These are phyloP conservation scores for Pleurotus salmoneostramineus DNA, from an alignment of 768 basidiomycete genomes.

Conservation along the genomic window DNA sequence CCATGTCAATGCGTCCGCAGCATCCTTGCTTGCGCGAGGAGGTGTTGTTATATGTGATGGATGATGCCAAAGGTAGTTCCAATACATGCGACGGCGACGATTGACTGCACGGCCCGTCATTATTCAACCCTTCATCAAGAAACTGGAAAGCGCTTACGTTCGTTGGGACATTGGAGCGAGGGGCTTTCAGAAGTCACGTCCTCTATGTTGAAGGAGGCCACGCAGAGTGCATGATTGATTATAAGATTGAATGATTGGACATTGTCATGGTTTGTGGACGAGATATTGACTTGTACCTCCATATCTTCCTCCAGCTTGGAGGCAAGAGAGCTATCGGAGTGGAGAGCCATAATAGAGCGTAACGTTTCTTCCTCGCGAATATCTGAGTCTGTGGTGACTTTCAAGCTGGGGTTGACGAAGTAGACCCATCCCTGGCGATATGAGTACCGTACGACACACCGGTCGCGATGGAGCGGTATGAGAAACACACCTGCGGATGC, in stretches of 20 bases:
- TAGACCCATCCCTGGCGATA: slow-evolving; percentile 43
- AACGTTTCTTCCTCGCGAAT: slow-evolving; percentile 33
- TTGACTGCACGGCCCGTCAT: slow-evolving; percentile 26
- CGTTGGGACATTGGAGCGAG: slow-evolving; percentile 19
- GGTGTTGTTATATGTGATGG: slow-evolving; percentile 41
- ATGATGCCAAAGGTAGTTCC: slow-evolving; percentile 48
- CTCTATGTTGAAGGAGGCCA: slow-evolving; percentile 36
- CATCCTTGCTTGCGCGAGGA: slow-evolving; percentile 37
- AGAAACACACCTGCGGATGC: slow-evolving; percentile 3
- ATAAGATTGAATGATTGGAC: slow-evolving; percentile 29
- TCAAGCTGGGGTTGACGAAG: slow-evolving; percentile 35
- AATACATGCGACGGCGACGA: slow-evolving; percentile 44
- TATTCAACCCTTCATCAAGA: background rate
- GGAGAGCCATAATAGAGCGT: slow-evolving; percentile 18
- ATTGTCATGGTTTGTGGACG: slow-evolving; percentile 12
- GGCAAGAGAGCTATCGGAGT: slow-evolving; percentile 17
- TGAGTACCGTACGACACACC: background rate
- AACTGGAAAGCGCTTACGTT: slow-evolving; percentile 14
- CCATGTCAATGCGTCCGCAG: slow-evolving; percentile 47
- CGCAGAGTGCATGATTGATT: slow-evolving; percentile 43
- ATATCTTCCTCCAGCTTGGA: slow-evolving; percentile 31
- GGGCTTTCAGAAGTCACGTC: slow-evolving; percentile 27
- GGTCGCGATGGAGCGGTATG: background rate
- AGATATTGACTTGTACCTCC: slow-evolving; percentile 39
- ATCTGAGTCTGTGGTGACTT: slow-evolving; percentile 47